A percentile compares a stretch with the other conserved stretches of the same genome.
phyloP scores from a whole-genome alignment of 2,329 filamentous ascomycete species.

The Beauveria pseudobassiana region DNA sequence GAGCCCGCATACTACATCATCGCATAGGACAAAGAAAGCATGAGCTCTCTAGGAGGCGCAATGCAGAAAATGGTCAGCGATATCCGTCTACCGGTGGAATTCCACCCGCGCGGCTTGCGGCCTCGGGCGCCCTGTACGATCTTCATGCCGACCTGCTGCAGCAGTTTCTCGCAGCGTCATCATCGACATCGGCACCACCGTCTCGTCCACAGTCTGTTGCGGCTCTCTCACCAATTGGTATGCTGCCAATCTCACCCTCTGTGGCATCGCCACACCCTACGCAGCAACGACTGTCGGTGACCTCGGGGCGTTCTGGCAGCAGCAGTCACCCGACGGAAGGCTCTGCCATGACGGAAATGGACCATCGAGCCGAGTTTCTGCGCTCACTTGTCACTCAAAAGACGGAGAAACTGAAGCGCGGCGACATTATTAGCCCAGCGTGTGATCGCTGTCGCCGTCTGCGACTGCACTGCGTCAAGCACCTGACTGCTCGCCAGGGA shows the following conservation, averaged over 20 bases:
- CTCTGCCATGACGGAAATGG: constrained; percentile 21
- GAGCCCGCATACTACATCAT: constrained; percentile 71
- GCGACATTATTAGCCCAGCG: constrained; percentile 69
- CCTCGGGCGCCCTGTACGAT: constrained; percentile 32
- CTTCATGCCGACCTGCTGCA: constrained; percentile 48
- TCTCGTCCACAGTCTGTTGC: constrained; percentile 22
- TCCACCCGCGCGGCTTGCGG: constrained; percentile 14
- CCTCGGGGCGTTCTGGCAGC: constrained; percentile 13
- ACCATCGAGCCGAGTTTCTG: constrained; percentile 26
- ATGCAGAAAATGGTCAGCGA: constrained; percentile 24
- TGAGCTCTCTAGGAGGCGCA: constrained; percentile 23
- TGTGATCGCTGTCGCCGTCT: constrained; percentile 78
- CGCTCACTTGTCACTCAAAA: constrained; percentile 59
- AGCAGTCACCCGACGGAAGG: constrained; percentile 12
- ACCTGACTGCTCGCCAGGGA: constrained; percentile 76
- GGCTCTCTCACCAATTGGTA: constrained; percentile 18
- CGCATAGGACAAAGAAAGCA: constrained; percentile 42
- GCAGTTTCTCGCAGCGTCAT: constrained; percentile 34
- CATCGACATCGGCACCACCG: constrained; percentile 13
- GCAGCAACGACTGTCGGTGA: constrained; percentile 12
- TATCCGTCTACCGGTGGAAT: constrained; percentile 24
- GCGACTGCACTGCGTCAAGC: constrained; percentile 76
- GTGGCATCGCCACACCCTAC: constrained; percentile 17
- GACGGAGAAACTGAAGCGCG: constrained; percentile 68
- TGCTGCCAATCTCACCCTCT: constrained; percentile 21